These are phyloP conservation scores for Glycine soja DNA, from an alignment of 306 rosid genomes.

Conservation along the genomic window DNA sequence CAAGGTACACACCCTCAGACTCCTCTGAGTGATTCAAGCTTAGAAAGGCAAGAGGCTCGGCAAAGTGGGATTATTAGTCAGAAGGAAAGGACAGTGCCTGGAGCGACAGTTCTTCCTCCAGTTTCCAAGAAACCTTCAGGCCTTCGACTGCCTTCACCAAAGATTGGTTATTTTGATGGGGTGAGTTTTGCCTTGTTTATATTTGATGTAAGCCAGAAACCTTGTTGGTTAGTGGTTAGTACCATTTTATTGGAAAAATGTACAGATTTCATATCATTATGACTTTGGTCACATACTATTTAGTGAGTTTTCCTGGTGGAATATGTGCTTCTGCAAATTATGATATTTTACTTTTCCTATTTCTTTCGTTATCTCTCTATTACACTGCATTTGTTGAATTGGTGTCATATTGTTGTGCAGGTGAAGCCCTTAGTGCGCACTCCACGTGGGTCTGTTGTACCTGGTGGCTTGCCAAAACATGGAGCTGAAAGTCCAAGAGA, in stretches of 20 bases:
- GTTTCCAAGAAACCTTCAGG: conserved; percentile 74
- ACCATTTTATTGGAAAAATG: conserved; percentile 16
- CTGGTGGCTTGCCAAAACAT: conserved; percentile 64
- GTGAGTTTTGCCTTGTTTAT: conserved; percentile 57
- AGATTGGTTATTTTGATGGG: conserved; percentile 97
- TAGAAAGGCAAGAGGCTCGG: conserved; percentile 56
- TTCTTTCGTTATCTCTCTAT: neutral
- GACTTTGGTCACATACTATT: conserved; percentile 15
- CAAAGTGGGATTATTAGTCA: conserved; percentile 46
- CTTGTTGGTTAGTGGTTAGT: conserved; percentile 6
- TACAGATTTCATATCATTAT: conserved; percentile 8
- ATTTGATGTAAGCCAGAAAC: conserved; percentile 35
- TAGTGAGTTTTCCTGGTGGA: conserved; percentile 20
- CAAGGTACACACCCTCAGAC: conserved; percentile 51
- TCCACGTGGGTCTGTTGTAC: conserved; percentile 60
- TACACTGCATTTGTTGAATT: conserved; percentile 36
- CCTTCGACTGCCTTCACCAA: conserved; percentile 87
- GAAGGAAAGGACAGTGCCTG: conserved; percentile 49
- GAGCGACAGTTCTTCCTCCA: conserved; percentile 54
- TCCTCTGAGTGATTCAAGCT: conserved; percentile 41
- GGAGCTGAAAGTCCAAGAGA: conserved; percentile 56
- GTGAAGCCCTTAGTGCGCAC: conserved; percentile 65
- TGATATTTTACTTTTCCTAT: conserved; percentile 14
- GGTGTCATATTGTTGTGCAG: conserved; percentile 53
- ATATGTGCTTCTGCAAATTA: conserved; percentile 5